These are phyloP conservation scores for Oropetium thomaeum DNA, from an alignment of 176 grass and related monocot species.

Conservation along the genomic window DNA sequence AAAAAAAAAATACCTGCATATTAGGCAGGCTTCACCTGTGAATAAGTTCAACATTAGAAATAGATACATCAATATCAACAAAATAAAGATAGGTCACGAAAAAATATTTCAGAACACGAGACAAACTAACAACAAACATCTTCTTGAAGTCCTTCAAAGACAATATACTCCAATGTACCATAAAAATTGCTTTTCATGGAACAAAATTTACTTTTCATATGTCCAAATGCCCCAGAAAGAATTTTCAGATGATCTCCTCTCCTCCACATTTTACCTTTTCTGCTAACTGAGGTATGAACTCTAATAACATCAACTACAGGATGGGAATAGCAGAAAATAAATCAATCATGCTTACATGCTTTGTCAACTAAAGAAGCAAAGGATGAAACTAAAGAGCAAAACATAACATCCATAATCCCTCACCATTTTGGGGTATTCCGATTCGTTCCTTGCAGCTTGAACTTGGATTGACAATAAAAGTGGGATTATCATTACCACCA, in stretches of 20 bases:
- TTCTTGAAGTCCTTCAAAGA: constrained; percentile 50
- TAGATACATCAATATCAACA: not conserved
- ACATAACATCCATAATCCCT: constrained; percentile 8
- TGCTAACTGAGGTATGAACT: constrained; percentile 42
- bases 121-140: constrained; percentile 49
- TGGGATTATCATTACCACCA: constrained; percentile 36
- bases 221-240: constrained; percentile 24
- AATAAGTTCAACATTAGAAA: constrained; percentile 17
- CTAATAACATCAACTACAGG: constrained; percentile 35
- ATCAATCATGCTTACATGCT: not conserved
- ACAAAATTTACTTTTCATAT: not conserved
- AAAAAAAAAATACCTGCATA: constrained; percentile 44
- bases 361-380: not conserved
- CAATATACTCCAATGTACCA: constrained; percentile 46
- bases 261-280: constrained; percentile 46
- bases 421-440: constrained; percentile 50
- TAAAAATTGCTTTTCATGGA: constrained; percentile 38
- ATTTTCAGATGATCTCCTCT: constrained; percentile 49
- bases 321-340: not conserved
- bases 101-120: constrained; percentile 1
- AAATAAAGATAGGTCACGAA: not conserved
- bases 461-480: constrained; percentile 34
- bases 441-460: constrained; percentile 40
- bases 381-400: not conserved
- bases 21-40: constrained; percentile 51